Percentiles rank a stretch among this genome's conserved stretches.
These are phyloP conservation scores for Cercospora zeae-maydis DNA, from an alignment of 2,329 filamentous ascomycete species.

Conservation along the genomic window DNA sequence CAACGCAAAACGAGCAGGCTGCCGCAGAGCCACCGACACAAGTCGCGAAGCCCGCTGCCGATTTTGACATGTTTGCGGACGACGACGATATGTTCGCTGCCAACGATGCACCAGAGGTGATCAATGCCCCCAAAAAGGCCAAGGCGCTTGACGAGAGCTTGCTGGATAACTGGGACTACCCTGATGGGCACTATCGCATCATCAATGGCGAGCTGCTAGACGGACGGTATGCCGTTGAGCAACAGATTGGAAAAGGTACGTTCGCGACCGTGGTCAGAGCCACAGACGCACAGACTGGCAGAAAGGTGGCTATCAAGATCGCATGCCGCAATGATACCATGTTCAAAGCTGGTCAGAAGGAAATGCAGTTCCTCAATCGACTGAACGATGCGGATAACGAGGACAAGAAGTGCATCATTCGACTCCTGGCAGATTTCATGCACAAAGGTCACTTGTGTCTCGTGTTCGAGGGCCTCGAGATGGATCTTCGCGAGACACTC, in stretches of 20 bases:
- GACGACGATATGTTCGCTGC: slow-evolving; percentile 88
- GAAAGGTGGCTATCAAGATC: slow-evolving; percentile 92
- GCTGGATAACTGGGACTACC: slow-evolving; percentile 88
- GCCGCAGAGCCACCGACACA: not conserved
- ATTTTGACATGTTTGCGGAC: slow-evolving; percentile 63
- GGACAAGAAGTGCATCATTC: slow-evolving; percentile 87
- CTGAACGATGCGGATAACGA: slow-evolving; percentile 81
- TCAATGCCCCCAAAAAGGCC: slow-evolving; percentile 50
- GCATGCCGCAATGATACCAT: slow-evolving; percentile 78
- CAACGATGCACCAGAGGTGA: slow-evolving; percentile 36
- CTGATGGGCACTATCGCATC: slow-evolving; percentile 94
- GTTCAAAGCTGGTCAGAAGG: slow-evolving; percentile 85
- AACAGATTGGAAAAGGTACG: slow-evolving; percentile 86
- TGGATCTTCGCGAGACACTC: slow-evolving; percentile 89
- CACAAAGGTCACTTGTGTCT: slow-evolving; percentile 95
- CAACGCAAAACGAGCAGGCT: slow-evolving; percentile 25
- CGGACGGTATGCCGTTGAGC: slow-evolving; percentile 82
- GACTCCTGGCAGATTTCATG: slow-evolving; percentile 81
- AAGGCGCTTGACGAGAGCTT: slow-evolving; percentile 67
- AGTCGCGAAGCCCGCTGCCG: slow-evolving; percentile 26
- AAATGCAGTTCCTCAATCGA: slow-evolving; percentile 88
- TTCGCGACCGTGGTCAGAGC: slow-evolving; percentile 95
- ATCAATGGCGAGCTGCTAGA: slow-evolving; percentile 88
- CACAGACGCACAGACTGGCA: slow-evolving; percentile 64
- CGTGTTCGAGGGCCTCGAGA: slow-evolving; percentile 88